These are phyloP conservation scores for Beauveria pseudobassiana DNA, from an alignment of 2,329 filamentous ascomycete genomes.

Conservation along the genomic window DNA sequence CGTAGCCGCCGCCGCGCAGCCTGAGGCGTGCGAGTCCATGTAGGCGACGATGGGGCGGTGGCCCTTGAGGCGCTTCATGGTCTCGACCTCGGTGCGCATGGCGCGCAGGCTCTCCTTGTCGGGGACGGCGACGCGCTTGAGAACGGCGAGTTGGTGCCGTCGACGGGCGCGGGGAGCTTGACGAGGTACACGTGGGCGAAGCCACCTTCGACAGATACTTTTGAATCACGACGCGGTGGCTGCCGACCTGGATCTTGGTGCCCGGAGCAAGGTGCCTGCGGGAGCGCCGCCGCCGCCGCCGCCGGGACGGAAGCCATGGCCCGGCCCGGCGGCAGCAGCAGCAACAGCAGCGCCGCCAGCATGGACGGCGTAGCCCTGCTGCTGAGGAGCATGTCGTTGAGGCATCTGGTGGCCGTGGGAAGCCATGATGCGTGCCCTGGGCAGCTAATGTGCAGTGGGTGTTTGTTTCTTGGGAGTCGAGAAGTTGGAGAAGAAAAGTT, in stretches of 20 bases:
- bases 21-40: conserved; percentile 95
- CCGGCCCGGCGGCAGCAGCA: conserved; percentile 16
- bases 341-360: not conserved
- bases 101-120: conserved; percentile 90
- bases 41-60: conserved; percentile 96
- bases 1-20: conserved; percentile 84
- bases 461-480: not conserved
- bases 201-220: conserved; percentile 95
- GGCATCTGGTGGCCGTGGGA: conserved; percentile 30
- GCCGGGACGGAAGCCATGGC: conserved; percentile 35
- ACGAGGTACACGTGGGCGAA: conserved; percentile 99
- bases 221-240: conserved; percentile 87
- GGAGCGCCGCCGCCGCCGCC: conserved; percentile 35
- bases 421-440: conserved; percentile 21
- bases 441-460: not conserved
- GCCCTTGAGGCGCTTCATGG: conserved; percentile 98
- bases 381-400: conserved; percentile 26
- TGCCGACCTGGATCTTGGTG: conserved; percentile 93
- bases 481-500: too few relatives aligned
- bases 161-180: conserved; percentile 67
- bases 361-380: conserved; percentile 7
- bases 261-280: conserved; percentile 81
- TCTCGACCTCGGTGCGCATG: conserved; percentile 98
- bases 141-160: conserved; percentile 74
- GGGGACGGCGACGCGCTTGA: conserved; percentile 93